Conservation (phyloP, 805 yeast genomes). For the Saturnispora sekii region DNA sequence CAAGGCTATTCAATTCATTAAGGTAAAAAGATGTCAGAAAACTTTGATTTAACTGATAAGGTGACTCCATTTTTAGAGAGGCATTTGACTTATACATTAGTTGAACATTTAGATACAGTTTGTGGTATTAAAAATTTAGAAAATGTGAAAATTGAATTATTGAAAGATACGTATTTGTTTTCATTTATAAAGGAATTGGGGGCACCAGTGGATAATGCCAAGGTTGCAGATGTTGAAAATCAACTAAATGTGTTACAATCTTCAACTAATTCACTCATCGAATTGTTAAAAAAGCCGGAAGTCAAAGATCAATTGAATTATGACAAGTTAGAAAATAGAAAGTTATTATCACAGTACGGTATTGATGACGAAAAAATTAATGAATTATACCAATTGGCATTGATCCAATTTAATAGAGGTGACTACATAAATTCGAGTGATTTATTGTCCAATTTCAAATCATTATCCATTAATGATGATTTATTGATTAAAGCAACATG, state of each 20-base stretch:
- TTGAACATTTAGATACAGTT: conserved; percentile 14
- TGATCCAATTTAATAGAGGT: conserved; percentile 55
- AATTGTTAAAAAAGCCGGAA: conserved; percentile 36
- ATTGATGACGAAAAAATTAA: conserved; percentile 40
- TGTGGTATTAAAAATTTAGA: conserved; percentile 33
- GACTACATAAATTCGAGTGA: conserved; percentile 52
- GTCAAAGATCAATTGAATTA: conserved; percentile 44
- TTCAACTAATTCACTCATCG: conserved; percentile 34
- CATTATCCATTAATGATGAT: conserved; percentile 42
- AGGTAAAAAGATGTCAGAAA: conserved; percentile 25
- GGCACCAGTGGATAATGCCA: conserved; percentile 14
- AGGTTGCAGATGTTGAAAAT: conserved; percentile 30
- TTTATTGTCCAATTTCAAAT: conserved; percentile 46
- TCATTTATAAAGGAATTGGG: conserved; percentile 36
- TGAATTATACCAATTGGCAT: conserved; percentile 48
- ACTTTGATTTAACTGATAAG: conserved; percentile 45
- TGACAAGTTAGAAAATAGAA: conserved; percentile 45
- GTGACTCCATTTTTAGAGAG: conserved; percentile 53
- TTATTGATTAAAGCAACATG: conserved; percentile 49
- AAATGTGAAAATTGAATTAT: conserved; percentile 39
- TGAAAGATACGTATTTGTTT: conserved; percentile 50
- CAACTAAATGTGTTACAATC: conserved; percentile 30
- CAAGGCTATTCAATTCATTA: not conserved
- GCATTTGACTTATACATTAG: conserved; percentile 39
- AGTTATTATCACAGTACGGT: conserved; percentile 34